These are phyloP conservation scores for Fusarium denticulatum DNA, from an alignment of 2,329 filamentous ascomycete species.

Conservation along the genomic window DNA sequence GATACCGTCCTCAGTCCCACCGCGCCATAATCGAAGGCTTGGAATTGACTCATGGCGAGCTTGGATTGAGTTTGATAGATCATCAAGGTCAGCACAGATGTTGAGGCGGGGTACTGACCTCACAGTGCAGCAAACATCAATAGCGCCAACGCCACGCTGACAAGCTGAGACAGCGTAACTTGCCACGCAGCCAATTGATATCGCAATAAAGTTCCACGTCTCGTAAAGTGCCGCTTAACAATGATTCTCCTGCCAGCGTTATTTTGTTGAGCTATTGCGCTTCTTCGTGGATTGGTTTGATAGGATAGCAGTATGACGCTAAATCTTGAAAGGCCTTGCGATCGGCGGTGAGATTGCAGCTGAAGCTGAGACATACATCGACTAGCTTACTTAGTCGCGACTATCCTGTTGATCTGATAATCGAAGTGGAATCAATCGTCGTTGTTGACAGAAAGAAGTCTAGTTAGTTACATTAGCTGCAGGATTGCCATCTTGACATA, in stretches of 20 bases:
- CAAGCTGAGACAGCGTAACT: background rate
- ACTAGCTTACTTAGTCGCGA: background rate
- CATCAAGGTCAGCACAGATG: background rate
- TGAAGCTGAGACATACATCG: background rate
- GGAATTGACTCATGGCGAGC: background rate
- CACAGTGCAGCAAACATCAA: background rate
- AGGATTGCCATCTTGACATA: background rate
- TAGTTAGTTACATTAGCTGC: background rate
- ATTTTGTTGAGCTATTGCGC: background rate
- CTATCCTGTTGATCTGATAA: background rate
- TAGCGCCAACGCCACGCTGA: background rate
- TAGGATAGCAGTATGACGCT: background rate
- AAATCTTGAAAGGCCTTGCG: background rate
- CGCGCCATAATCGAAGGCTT: background rate
- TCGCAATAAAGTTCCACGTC: background rate
- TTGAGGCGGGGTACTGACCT: background rate
- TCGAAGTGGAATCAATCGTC: background rate
- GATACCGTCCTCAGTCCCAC: background rate
- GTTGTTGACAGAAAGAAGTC: rapidly evolving
- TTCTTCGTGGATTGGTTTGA: background rate
- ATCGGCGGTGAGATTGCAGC: background rate
- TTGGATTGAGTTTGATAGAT: background rate
- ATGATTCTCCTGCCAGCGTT: rapidly evolving
- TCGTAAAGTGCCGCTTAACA: rapidly evolving
- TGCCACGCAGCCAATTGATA: background rate